Base-by-base conservation (phyloP, 148 eudicot genomes). In the Amaranthus palmeri region DNA sequence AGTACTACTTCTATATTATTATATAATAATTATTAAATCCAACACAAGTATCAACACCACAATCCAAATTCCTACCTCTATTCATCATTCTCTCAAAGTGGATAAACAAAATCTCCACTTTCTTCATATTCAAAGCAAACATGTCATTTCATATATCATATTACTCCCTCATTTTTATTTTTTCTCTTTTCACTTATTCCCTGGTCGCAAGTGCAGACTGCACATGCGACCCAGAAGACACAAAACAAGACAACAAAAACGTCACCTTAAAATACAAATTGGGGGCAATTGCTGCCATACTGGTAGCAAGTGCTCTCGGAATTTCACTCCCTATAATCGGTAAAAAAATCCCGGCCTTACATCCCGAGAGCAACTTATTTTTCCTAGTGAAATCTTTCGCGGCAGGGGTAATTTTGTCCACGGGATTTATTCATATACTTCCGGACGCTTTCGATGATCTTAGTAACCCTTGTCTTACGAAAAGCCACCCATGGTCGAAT, bases 371-470 rank as follows among this genome's bases (percentile, higher is more conserved):
- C 14, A 55, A 68, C 71, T 40, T 81, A 0, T 90, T 90, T 44
- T 79, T 85, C 8, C 63, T 88, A 0, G 83, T 90, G 1, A 90
- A 90, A 66, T 79, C 87, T 0, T 88, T 90, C 61, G 92, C 90
- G 3, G 80, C 90, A 8, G 96, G 96, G 2, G 85, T 88, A 8
- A 90, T 90, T 11, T 69, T 90, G 3, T 85, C 85, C 15, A 90
- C 96, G 0, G 96, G 96, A 0, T 90, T 88, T 73, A 86, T 90
- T 80, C 96, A 90, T 70, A 86, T 90, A 3, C 45, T 90, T 36
- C 96, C 92, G 3, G 92, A 90, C 14, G 80, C 82, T 0, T 81
- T 74, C 15, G 71, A 75, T 8, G 40, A 41, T 25, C 65, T 81
- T 36, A 81, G 76, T 4, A 72, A 52, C 75, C 84, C 82, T 0